Evolutionary conservation across 1,284 basidiomycete genomes (phyloP).

Genomic region (Microbotryum lychnidis-dioicae): DNA sequence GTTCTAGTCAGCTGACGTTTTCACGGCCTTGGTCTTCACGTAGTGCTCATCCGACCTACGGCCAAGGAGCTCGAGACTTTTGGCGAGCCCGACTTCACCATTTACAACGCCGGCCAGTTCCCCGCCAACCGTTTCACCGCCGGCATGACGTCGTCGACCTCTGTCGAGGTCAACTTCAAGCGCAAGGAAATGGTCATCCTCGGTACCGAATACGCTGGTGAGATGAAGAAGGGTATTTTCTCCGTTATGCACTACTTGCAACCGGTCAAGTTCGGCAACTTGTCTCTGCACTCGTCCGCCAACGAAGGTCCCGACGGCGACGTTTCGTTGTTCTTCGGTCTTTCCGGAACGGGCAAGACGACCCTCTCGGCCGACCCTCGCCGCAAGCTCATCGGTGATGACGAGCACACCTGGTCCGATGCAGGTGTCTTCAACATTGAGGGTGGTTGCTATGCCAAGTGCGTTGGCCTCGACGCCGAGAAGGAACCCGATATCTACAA

Average conservation of each 20-base stretch:
- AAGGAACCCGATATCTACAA: conserved; percentile 97
- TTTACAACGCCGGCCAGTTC: conserved; percentile 99
- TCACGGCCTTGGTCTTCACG: conserved; percentile 1
- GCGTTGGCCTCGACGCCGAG: conserved; percentile 89
- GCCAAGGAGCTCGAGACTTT: conserved; percentile 89
- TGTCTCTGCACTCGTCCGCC: conserved; percentile 97
- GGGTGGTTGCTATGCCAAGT: conserved; percentile 97
- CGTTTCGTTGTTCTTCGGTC: conserved; percentile 98
- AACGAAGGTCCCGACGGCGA: conserved; percentile 89
- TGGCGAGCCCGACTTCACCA: conserved; percentile 98
- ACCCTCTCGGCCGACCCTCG: conserved; percentile 88
- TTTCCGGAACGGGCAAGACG: conserved; percentile 97
- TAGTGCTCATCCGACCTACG: conserved; percentile 97
- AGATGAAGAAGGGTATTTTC: conserved; percentile 99
- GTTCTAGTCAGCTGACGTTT: conserved; percentile 9
- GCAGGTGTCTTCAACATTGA: conserved; percentile 99
- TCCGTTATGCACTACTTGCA: conserved; percentile 99
- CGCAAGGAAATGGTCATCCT: conserved; percentile 99
- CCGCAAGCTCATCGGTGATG: conserved; percentile 87
- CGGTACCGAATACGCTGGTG: conserved; percentile 97
- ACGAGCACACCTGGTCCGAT: conserved; percentile 98
- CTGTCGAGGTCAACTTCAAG: conserved; percentile 99
- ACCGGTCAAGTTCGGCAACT: conserved; percentile 96
- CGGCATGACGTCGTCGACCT: conserved; percentile 98
- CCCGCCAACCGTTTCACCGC: conserved; percentile 99